phyloP scores from a whole-genome alignment of 306 rosid species.

The apple (Malus domestica) region DNA sequence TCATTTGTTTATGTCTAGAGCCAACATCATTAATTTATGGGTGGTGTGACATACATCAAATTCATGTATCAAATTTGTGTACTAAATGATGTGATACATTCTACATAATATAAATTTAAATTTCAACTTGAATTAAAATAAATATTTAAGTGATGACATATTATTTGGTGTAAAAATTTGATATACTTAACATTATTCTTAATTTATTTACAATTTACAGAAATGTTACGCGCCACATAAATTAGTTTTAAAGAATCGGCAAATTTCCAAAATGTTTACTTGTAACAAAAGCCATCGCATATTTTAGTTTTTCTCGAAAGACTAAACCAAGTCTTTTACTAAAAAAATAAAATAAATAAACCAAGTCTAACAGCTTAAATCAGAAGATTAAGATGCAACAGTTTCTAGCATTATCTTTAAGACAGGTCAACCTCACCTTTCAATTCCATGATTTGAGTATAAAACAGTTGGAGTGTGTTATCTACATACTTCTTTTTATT shows the following conservation, averaged over 20 bases:
- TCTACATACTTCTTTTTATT: fast-evolving
- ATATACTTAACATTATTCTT: too few relatives aligned
- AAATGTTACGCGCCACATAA: background rate
- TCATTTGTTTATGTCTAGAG: background rate
- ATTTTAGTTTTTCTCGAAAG: background rate
- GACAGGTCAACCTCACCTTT: background rate
- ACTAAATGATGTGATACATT: too few relatives aligned
- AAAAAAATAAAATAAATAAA: too few relatives aligned
- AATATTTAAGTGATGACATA: too few relatives aligned
- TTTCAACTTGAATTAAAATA: too few relatives aligned
- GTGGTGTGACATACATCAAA: too few relatives aligned
- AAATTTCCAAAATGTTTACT: background rate
- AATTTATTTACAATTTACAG: too few relatives aligned
- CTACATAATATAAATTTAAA: too few relatives aligned
- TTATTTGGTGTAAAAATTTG: too few relatives aligned
- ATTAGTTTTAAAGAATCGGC: too few relatives aligned
- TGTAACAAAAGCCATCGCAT: background rate
- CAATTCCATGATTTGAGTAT: background rate
- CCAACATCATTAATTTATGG: background rate
- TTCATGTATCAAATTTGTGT: too few relatives aligned
- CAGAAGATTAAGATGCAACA: background rate
- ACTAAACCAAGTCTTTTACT: background rate
- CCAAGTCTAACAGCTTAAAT: background rate
- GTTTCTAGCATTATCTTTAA: background rate
- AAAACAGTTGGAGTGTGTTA: background rate